Conservation (phyloP, 2,329 filamentous ascomycete genomes). For the Aspergillus jensenii region DNA sequence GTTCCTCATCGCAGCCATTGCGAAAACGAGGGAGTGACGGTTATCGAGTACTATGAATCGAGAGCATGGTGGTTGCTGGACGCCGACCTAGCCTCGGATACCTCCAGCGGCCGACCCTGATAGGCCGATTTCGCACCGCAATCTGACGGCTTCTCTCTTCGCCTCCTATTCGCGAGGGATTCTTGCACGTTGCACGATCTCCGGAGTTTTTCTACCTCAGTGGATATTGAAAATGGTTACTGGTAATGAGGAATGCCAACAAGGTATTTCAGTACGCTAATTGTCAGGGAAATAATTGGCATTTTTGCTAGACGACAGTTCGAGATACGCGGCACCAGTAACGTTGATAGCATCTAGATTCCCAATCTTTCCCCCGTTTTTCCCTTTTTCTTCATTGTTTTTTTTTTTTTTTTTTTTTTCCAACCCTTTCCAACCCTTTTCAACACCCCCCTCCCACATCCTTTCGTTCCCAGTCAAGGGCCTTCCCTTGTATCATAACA, state of each 20-base stretch:
- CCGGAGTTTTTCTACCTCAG: no score
- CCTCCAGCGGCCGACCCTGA: background rate
- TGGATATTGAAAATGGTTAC: no score
- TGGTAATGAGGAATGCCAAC: no score
- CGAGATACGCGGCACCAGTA: background rate
- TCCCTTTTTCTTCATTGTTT: conserved; percentile 1
- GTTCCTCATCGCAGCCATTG: conserved; percentile 36
- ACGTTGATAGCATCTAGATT: conserved; percentile 7
- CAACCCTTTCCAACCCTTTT: conserved; percentile 11
- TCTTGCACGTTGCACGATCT: background rate
- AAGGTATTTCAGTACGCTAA: background rate
- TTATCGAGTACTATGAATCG: background rate
- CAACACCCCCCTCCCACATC: background rate
- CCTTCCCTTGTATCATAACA: conserved; percentile 2
- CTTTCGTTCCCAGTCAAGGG: conserved; percentile 2
- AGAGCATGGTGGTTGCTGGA: background rate
- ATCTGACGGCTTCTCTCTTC: background rate
- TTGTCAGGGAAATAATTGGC: conserved; percentile 7
- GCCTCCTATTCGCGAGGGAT: background rate
- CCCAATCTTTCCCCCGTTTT: background rate
- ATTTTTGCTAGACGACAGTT: conserved; percentile 12
- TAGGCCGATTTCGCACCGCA: conserved; percentile 3
- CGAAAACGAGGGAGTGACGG: background rate
- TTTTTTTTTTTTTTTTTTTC: conserved; percentile 3
- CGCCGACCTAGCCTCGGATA: background rate